These are phyloP conservation scores for Amanita subjunquillea DNA, from an alignment of 768 basidiomycete genomes.

Conservation along the genomic window DNA sequence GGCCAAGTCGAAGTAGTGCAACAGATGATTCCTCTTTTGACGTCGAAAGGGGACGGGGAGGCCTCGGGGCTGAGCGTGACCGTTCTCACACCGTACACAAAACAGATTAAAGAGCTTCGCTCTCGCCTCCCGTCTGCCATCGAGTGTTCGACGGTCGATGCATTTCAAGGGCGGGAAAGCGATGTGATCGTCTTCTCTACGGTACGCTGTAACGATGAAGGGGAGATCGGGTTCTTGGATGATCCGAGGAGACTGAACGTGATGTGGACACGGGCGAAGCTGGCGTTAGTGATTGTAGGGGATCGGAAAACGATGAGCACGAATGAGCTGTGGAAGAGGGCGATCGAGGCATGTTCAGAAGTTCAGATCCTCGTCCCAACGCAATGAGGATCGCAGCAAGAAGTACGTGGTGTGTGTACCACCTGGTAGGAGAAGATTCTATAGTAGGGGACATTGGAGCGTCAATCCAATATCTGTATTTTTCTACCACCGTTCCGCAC, in stretches of 20 bases:
- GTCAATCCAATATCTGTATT: no score
- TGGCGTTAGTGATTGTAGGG: slow-evolving; percentile 17
- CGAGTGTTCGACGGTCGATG: slow-evolving; percentile 42
- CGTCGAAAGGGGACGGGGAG: slow-evolving; percentile 13
- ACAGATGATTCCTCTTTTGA: slow-evolving; percentile 35
- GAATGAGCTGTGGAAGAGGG: slow-evolving; percentile 4
- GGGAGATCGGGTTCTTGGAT: slow-evolving; percentile 58
- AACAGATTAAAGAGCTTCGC: slow-evolving; percentile 40
- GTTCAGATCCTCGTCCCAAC: not conserved
- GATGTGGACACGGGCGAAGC: slow-evolving; percentile 57
- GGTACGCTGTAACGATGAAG: slow-evolving; percentile 28
- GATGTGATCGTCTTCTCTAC: slow-evolving; percentile 43
- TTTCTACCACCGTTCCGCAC: no score
- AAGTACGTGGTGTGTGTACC: no score
- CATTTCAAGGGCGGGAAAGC: slow-evolving; percentile 60
- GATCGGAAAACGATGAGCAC: slow-evolving; percentile 4
- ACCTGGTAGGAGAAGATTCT: no score
- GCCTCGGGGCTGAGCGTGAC: slow-evolving; percentile 24
- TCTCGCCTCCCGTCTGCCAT: slow-evolving; percentile 25
- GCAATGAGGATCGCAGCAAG: no score
- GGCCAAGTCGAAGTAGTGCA: slow-evolving; percentile 46
- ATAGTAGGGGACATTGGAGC: no score
- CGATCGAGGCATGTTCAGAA: slow-evolving; percentile 1
- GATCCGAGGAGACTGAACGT: slow-evolving; percentile 54
- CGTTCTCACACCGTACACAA: slow-evolving; percentile 50